Base-by-base conservation (phyloP, 2,329 filamentous ascomycete species). In the Basipetospora chlamydospora region DNA sequence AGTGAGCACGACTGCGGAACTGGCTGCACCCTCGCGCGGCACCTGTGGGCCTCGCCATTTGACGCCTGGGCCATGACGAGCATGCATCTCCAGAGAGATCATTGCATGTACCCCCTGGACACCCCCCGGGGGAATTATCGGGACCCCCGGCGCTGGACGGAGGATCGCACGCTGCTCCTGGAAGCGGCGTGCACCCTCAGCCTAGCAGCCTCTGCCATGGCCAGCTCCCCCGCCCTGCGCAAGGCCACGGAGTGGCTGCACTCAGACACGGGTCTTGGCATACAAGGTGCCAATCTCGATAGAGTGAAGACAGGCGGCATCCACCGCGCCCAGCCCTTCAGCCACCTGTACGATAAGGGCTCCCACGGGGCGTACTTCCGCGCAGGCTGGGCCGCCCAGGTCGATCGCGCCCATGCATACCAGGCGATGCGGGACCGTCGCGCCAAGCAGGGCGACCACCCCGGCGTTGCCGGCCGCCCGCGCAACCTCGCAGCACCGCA, bases 41-140 rank as follows among this genome's bases (percentile, higher is more conserved):
- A 66, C 43, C 48, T 61, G 0, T 60, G 56, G 51, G 59, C 59
- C 2, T 62, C 61, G 28, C 60, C 59, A 0, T 63, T 61, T 37
- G 60, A 63, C 40, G 53, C 59, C 3, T 63, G 56, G 58, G 62
- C 59, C 17, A 50, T 64, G 17, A 42, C 55, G 5, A 49, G 55
- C 6, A 49, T 58, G 6, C 60, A 63, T 35, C 49, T 63, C 2
- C 37, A 49, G 2, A 47, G 58, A n/a, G 53, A 51, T n/a, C 47
- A 48, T 2, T 41, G 49, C 29, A 42, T 57, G 30, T 63, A 64
- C 39, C 47, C 54, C 3, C 35, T 36, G 3, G 33, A 38, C 17
- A 26, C 37, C 5, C 12, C 33, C n/a, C 32, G 44, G 28, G 38
- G 38, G 17, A n/a, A n/a, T n/a, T n/a, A n/a, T n/a, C n/a, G n/a